A percentile compares a stretch with the other conserved stretches of the same genome.
Conservation (phyloP, 2,329 filamentous ascomycete species). For the Phyllachora maydis region DNA sequence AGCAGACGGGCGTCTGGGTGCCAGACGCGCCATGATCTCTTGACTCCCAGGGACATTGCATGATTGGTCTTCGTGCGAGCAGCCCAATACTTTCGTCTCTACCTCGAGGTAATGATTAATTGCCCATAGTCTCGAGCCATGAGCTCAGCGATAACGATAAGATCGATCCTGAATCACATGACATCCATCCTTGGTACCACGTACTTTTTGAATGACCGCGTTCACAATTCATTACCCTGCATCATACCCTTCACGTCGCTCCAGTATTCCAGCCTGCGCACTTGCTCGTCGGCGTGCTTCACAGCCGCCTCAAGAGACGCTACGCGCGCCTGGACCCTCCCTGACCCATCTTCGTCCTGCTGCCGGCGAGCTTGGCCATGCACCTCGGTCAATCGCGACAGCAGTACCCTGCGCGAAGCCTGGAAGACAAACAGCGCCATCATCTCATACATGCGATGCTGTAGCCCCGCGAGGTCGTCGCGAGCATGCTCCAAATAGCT, state of each 20-base stretch:
- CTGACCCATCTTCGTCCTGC: conserved; percentile 16
- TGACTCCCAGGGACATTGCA: conserved; percentile 25
- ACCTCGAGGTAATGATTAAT: too few species aligned
- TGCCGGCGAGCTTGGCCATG: conserved; percentile 32
- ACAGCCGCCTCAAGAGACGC: conserved; percentile 55
- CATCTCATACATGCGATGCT: conserved; percentile 61
- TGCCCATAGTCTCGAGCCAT: too few species aligned
- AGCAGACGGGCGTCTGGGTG: conserved; percentile 9
- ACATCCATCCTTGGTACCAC: too few species aligned
- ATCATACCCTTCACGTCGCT: conserved; percentile 60
- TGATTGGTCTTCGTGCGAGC: too few species aligned
- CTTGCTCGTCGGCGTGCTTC: conserved; percentile 58
- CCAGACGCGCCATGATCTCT: conserved; percentile 19
- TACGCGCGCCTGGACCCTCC: conserved; percentile 20
- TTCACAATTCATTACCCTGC: too few species aligned
- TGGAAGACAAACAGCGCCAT: conserved; percentile 84
- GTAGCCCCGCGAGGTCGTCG: conserved; percentile 56
- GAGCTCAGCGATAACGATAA: too few species aligned
- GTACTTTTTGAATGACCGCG: too few species aligned
- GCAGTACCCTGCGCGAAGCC: conserved; percentile 57
- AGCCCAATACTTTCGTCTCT: too few species aligned
- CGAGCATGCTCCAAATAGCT: conserved; percentile 62
- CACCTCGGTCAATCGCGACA: conserved; percentile 46
- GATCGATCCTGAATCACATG: too few species aligned
- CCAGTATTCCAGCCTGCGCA: conserved; percentile 70